phyloP scores from a whole-genome alignment of 352 stramenopile genomes.

The Thalassiosira sp. region DNA sequence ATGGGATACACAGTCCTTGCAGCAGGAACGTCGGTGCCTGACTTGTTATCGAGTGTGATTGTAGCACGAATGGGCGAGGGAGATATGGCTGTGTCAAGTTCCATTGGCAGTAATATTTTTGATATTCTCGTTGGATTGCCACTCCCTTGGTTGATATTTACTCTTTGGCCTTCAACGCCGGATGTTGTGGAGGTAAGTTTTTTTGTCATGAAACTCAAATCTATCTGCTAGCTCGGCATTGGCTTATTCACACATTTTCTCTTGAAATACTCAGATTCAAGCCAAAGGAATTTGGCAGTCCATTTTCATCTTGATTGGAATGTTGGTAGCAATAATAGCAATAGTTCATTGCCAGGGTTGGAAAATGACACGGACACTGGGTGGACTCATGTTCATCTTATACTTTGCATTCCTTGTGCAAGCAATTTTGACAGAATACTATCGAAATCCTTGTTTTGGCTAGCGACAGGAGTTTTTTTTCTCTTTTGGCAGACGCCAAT shows the following conservation, averaged over 20 bases:
- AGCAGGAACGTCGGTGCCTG: conserved; percentile 83
- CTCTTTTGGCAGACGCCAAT: too few relatives aligned
- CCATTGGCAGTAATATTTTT: conserved; percentile 85
- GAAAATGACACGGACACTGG: conserved; percentile 42
- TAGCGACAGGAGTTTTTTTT: neutral
- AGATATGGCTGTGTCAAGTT: conserved; percentile 84
- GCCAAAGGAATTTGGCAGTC: conserved; percentile 55
- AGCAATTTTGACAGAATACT: conserved; percentile 44
- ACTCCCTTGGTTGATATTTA: conserved; percentile 81
- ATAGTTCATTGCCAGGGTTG: conserved; percentile 69
- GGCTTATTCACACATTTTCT: neutral
- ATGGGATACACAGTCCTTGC: conserved; percentile 85
- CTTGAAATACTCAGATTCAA: conserved; percentile 35
- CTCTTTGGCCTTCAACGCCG: conserved; percentile 48
- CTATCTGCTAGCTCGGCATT: too few relatives aligned
- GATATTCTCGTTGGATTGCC: conserved; percentile 84
- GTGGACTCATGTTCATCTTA: conserved; percentile 61
- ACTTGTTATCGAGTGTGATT: conserved; percentile 84
- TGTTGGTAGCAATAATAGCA: conserved; percentile 64
- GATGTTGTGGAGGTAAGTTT: conserved; percentile 46
- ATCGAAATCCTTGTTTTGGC: conserved; percentile 22
- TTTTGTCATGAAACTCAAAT: too few relatives aligned
- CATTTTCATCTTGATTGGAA: conserved; percentile 62
- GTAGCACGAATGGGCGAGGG: conserved; percentile 82
- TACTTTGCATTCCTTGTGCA: conserved; percentile 62